Conservation (phyloP, 352 stramenopile genomes). For the Phytopythium delawarense region DNA sequence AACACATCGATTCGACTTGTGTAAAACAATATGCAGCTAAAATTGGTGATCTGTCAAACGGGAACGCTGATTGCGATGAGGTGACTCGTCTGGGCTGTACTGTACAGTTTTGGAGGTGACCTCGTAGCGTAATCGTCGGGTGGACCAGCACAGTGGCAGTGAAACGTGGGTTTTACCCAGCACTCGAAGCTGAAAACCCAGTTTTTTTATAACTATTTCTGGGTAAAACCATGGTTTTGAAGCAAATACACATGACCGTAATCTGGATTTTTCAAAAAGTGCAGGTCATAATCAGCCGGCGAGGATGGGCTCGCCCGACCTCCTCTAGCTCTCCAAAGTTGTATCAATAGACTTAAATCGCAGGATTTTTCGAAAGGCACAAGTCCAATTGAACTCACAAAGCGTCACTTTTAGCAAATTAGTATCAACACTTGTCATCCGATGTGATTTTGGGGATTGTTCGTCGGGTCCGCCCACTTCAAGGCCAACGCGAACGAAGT, state of each 20-base stretch:
- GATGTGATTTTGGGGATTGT: background rate
- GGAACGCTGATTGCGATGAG: background rate
- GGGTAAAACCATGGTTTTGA: background rate
- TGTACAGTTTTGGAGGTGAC: background rate
- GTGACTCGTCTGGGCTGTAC: background rate
- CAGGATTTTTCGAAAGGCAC: too few relatives aligned
- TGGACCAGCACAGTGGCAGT: background rate
- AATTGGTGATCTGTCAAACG: background rate
- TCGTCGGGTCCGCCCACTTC: conserved; percentile 2
- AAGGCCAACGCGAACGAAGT: conserved; percentile 1
- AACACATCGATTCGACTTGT: background rate
- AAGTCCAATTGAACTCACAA: background rate
- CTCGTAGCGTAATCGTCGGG: background rate
- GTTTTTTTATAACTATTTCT: too few relatives aligned
- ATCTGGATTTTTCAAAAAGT: conserved; percentile 5
- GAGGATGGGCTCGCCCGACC: conserved; percentile 1
- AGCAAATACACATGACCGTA: background rate
- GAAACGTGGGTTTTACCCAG: background rate
- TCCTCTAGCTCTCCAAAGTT: background rate
- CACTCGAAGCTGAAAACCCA: background rate
- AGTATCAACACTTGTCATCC: background rate
- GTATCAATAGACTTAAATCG: background rate
- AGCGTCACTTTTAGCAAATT: background rate
- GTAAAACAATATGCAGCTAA: background rate
- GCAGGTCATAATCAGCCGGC: conserved; percentile 6